Conservation (phyloP, 2,329 filamentous ascomycete genomes). For the Aspergillus terreus region DNA sequence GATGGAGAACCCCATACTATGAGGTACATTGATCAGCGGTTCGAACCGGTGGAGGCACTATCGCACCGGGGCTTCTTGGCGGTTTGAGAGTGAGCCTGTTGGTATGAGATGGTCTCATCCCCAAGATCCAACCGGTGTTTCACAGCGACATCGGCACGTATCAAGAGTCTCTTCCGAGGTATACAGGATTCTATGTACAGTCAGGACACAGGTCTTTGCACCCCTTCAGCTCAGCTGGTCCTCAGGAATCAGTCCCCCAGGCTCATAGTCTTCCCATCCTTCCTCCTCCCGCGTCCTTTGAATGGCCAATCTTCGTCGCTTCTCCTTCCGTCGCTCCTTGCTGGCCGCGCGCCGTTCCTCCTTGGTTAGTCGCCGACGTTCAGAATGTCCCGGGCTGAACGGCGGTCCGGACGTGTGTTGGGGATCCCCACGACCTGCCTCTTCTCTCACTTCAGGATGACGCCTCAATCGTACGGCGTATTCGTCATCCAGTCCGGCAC, state of each 20-base stretch:
- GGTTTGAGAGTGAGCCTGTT: too few species aligned
- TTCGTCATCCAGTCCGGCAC: conserved; percentile 25
- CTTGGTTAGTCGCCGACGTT: conserved; percentile 1
- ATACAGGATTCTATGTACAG: too few species aligned
- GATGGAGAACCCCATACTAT: too few species aligned
- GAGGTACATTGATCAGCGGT: too few species aligned
- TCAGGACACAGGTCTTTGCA: neutral
- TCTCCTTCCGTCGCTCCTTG: conserved; percentile 20
- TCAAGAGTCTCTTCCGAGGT: too few species aligned
- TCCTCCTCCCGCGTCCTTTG: conserved; percentile 16
- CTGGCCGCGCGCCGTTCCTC: conserved; percentile 13
- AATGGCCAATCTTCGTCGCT: conserved; percentile 18
- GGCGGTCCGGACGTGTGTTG: neutral
- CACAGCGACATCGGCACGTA: too few species aligned
- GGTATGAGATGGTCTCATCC: too few species aligned
- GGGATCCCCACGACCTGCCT: neutral
- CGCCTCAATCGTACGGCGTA: conserved; percentile 28
- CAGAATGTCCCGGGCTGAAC: neutral
- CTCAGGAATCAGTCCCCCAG: conserved; percentile 15
- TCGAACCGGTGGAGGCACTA: too few species aligned
- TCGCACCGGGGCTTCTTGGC: too few species aligned
- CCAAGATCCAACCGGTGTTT: too few species aligned
- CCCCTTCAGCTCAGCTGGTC: conserved; percentile 5
- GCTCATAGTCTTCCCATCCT: conserved; percentile 19
- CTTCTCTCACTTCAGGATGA: conserved; percentile 25